Evolutionary conservation across 257 asterid genomes (phyloP).

Genomic region (Fraxinus excelsior): DNA sequence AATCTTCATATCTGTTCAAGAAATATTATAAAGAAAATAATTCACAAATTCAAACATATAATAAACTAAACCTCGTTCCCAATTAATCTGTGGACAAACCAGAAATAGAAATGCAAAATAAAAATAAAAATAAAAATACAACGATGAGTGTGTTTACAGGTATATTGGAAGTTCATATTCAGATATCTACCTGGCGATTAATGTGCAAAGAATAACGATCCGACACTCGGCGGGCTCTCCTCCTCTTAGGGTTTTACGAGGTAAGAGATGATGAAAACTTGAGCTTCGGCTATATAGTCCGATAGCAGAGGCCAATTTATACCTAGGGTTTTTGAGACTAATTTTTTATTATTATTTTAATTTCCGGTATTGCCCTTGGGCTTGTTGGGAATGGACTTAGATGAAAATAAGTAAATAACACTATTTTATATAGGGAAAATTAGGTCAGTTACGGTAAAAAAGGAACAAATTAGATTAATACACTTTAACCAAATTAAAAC

Average conservation of each 20-base stretch:
- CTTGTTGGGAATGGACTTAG: too few relatives aligned
- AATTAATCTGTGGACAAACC: background rate
- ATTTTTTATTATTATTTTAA: too few relatives aligned
- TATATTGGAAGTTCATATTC: background rate
- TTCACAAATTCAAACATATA: background rate
- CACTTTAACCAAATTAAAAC: too few relatives aligned
- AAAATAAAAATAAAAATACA: background rate
- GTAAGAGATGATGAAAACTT: background rate
- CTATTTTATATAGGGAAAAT: too few relatives aligned
- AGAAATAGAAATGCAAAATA: background rate
- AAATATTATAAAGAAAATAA: background rate
- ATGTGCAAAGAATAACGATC: background rate
- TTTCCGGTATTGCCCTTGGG: background rate
- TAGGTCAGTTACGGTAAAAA: too few relatives aligned
- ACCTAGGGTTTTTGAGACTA: slow-evolving; percentile 29
- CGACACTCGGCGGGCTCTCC: background rate
- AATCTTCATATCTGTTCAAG: slow-evolving; percentile 48
- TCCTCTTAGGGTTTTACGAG: background rate
- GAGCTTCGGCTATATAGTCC: background rate
- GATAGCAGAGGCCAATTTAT: background rate
- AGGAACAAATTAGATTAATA: too few relatives aligned
- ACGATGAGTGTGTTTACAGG: background rate
- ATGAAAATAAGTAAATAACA: too few relatives aligned
- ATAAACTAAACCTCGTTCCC: background rate
- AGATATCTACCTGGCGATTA: background rate